A percentile compares a stretch with the other conserved stretches of the same genome.
Conservation (phyloP, 176 grass and related monocot species). For the Rhynchospora tenuis region DNA sequence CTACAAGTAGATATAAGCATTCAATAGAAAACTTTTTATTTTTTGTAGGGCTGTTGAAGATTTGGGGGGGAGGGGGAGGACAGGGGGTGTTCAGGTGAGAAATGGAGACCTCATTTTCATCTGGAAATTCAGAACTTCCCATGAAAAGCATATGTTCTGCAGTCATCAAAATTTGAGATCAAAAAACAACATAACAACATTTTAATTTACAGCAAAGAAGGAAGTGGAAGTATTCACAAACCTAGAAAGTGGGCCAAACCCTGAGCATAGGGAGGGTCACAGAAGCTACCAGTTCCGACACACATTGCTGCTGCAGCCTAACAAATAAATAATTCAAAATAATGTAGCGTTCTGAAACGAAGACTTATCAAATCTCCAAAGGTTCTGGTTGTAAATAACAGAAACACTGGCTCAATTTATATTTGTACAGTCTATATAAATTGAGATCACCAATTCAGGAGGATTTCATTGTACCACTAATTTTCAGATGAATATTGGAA, state of each 20-base stretch:
- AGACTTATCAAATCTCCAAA: background rate
- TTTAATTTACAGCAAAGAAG: conserved; percentile 6
- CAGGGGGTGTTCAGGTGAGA: background rate
- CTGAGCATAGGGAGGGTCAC: conserved; percentile 74
- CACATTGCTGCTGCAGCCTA: conserved; percentile 93
- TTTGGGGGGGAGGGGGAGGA: background rate
- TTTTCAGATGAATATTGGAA: background rate
- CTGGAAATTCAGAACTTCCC: conserved; percentile 95
- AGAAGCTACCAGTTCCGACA: conserved; percentile 89
- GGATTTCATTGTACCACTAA: background rate
- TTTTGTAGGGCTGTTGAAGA: background rate
- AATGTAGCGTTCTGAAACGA: background rate
- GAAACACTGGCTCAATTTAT: background rate
- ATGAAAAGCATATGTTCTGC: conserved; percentile 99
- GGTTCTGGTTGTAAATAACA: background rate
- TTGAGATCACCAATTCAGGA: background rate
- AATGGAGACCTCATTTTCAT: conserved; percentile 64
- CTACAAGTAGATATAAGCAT: background rate
- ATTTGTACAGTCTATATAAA: background rate
- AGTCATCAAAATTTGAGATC: conserved; percentile 5
- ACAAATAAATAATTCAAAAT: conserved; percentile 15
- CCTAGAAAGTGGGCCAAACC: conserved; percentile 96
- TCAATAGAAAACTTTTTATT: background rate
- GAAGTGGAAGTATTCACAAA: conserved; percentile 33
- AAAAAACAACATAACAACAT: background rate